These are phyloP conservation scores for Microdochium trichocladiopsis DNA, from an alignment of 2,329 filamentous ascomycete genomes.

Conservation along the genomic window DNA sequence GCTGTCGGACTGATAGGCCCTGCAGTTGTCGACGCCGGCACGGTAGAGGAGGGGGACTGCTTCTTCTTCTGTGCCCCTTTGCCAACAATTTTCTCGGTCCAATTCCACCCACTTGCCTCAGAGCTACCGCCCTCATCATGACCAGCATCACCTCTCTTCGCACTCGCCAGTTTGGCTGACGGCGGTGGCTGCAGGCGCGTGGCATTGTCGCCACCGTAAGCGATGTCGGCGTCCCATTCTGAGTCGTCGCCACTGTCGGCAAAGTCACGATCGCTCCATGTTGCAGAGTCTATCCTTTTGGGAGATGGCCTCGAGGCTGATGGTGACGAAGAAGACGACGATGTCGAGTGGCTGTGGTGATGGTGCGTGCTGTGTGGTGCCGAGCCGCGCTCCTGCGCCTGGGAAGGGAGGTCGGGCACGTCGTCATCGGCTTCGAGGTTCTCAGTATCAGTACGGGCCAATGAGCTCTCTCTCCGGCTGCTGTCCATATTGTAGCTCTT, in stretches of 20 bases:
- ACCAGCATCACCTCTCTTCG: constrained; percentile 10
- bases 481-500: constrained; percentile 10
- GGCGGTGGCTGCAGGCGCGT: constrained; percentile 5
- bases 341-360: neutral
- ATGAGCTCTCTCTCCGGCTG: constrained; percentile 9
- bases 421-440: constrained; percentile 32
- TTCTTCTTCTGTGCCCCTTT: constrained; percentile 19
- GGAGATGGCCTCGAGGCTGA: neutral
- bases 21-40: constrained; percentile 9
- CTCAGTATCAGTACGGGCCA: constrained; percentile 14
- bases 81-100: constrained; percentile 35
- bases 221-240: constrained; percentile 24
- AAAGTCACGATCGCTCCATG: constrained; percentile 63
- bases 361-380: constrained; percentile 11
- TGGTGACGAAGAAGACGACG: neutral
- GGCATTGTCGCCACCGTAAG: constrained; percentile 9
- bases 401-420: constrained; percentile 35
- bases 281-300: constrained; percentile 43
- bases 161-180: constrained; percentile 6
- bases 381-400: constrained; percentile 9
- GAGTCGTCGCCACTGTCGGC: constrained; percentile 44
- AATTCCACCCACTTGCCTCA: constrained; percentile 24
- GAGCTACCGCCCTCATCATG: neutral
- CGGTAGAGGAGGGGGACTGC: neutral
- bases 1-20: constrained; percentile 5